Conservation (phyloP, 306 rosid species). For the Lathyrus aphaca region DNA sequence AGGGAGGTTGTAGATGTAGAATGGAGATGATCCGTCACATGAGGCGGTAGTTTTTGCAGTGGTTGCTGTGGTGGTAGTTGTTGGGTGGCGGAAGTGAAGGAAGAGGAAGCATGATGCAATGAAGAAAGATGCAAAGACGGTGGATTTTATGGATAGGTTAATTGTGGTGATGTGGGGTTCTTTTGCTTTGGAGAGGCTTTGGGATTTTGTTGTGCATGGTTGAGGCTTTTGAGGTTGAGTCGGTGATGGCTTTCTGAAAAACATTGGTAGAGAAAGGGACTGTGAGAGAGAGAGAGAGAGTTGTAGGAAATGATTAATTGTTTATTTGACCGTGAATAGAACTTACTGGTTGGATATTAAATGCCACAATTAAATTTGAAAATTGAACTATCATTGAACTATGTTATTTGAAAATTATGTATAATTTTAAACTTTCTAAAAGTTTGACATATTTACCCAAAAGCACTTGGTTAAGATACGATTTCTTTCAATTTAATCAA, state of each 20-base stretch:
- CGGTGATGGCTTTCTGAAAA: conserved; percentile 57
- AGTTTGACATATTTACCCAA: no score
- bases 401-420: no score
- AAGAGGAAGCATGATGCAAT: conserved; percentile 53
- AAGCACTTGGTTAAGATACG: no score
- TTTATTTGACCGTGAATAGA: neutral
- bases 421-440: no score
- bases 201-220: conserved; percentile 41
- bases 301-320: neutral
- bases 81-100: conserved; percentile 40
- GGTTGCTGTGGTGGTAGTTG: neutral
- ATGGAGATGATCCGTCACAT: conserved; percentile 45
- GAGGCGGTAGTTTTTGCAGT: conserved; percentile 10
- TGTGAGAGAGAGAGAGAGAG: neutral
- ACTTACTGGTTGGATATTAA: neutral
- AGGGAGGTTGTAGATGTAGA: conserved; percentile 71
- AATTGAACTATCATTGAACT: no score
- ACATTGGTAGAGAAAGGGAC: conserved; percentile 43
- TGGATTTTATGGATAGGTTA: conserved; percentile 12
- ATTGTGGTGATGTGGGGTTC: conserved; percentile 18
- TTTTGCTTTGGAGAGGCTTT: conserved; percentile 44
- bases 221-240: conserved; percentile 26
- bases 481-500: no score
- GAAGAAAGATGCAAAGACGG: conserved; percentile 45
- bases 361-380: no score